A percentile compares a stretch with the other conserved stretches of the same genome.
Evolutionary conservation across 106 monocot species (phyloP).

Genomic region (Cymbidium sinense): DNA sequence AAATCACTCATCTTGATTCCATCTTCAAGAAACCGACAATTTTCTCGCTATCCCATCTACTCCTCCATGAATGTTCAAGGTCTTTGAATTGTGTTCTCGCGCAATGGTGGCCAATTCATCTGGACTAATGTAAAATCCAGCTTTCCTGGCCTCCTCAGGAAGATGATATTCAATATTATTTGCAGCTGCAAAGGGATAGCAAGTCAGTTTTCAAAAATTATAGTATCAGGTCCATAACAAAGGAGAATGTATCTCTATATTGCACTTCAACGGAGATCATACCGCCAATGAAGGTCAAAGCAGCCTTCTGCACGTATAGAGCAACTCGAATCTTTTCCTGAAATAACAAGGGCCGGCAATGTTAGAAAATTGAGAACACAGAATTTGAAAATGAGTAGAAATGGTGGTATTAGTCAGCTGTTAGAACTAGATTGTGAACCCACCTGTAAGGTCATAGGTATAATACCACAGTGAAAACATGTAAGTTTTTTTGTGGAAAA

Average conservation of each 20-base stretch:
- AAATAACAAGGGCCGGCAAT: not conserved
- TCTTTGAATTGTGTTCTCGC: constrained; percentile 48
- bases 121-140: constrained; percentile 55
- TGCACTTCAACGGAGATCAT: constrained; percentile 2
- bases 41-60: constrained; percentile 54
- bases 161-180: constrained; percentile 30
- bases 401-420: too few species aligned
- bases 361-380: too few species aligned
- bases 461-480: too few species aligned
- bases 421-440: too few species aligned
- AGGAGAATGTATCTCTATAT: not conserved
- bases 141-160: constrained; percentile 38
- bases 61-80: constrained; percentile 49
- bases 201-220: not conserved
- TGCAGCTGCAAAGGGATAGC: constrained; percentile 24
- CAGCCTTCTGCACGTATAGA: constrained; percentile 84
- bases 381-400: too few species aligned
- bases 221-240: not conserved
- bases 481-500: too few species aligned
- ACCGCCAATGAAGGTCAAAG: constrained; percentile 84
- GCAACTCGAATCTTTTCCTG: constrained; percentile 90
- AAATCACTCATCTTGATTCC: constrained; percentile 56
- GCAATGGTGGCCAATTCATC: constrained; percentile 82
- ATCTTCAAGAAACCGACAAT: constrained; percentile 36
- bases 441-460: too few species aligned